Conservation (phyloP, 2,329 filamentous ascomycete genomes). For the Paraphaeosphaeria minitans region DNA sequence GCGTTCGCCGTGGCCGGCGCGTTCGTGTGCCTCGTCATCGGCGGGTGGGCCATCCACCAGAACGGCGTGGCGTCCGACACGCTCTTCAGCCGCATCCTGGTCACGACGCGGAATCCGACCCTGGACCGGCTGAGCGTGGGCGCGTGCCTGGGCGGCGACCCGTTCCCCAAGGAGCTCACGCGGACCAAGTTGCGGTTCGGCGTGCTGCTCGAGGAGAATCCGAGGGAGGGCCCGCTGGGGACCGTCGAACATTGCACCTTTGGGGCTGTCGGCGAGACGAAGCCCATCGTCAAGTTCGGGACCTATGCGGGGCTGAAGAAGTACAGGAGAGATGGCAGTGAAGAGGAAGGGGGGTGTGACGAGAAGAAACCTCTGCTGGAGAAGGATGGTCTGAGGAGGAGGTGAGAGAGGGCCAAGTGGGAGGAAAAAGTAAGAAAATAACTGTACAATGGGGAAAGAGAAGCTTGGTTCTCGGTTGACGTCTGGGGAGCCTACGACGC, state of each 20-base stretch:
- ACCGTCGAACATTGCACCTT: conserved; percentile 48
- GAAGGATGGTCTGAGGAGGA: conserved; percentile 4
- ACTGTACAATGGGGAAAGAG: neutral
- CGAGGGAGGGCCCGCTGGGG: conserved; percentile 36
- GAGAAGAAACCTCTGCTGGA: conserved; percentile 22
- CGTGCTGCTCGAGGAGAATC: conserved; percentile 45
- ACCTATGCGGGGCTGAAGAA: conserved; percentile 43
- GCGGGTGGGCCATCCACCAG: conserved; percentile 39
- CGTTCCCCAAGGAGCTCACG: conserved; percentile 46
- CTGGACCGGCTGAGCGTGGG: conserved; percentile 46
- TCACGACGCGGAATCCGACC: conserved; percentile 47
- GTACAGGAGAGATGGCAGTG: conserved; percentile 18
- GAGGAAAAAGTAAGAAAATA: neutral
- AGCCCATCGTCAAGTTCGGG: conserved; percentile 45
- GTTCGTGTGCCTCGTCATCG: conserved; percentile 36
- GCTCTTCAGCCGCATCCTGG: conserved; percentile 44
- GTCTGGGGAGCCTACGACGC: neutral
- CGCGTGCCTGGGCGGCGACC: conserved; percentile 48
- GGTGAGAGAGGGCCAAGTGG: neutral
- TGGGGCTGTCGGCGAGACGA: conserved; percentile 45
- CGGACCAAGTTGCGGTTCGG: conserved; percentile 48
- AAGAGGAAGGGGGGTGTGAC: conserved; percentile 11
- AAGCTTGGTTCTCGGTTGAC: neutral
- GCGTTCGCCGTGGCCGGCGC: conserved; percentile 38
- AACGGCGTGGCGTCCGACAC: conserved; percentile 47